Base-by-base conservation (phyloP, 306 rosid genomes). In the Begonia loranthoides region DNA sequence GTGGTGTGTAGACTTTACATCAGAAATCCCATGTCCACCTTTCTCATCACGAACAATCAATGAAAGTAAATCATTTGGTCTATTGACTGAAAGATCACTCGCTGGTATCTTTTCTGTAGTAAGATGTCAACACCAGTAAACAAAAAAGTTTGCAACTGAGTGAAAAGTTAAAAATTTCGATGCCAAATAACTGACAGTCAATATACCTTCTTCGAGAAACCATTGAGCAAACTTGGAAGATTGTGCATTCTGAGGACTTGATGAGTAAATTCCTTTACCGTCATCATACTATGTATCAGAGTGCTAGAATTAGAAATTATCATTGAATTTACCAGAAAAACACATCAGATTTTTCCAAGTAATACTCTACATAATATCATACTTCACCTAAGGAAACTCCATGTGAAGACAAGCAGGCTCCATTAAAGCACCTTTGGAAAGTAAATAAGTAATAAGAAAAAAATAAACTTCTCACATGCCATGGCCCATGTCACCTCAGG, bases 151-250 rank as follows among this genome's bases (percentile, higher is more conserved):
- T 7, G 36, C 9, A 7, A 28, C 36, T 28, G 36, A 49, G 52
- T 65, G 49, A 38, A 66, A 69, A 46, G 36, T 28, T 28, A 28
- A 46, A 47, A 65, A 50, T 49, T 49, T 55, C 44, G 58, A 69
- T 58, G 15, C 50, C 53, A 55, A 56, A 61, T 28, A 10, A n/a
- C 46, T 38, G 21, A 55, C n/a, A 60, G 67, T 53, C 9, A 7
- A 28, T 4, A 28, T 50, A 92, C 99, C 99, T 74, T 85, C 93
- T 75, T 92, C 89, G 54, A 68, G 58, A 73, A 92, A 92, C 96
- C 84, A 92, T 55, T 50, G 82, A 61, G 96, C 94, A 67, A 92
- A 87, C 69, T 79, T 92, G 24, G 99, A 92, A 65, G 94, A 76
- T 19, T 86, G 83, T 52, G 60, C 58, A 45, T 67, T 64, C 51